Base-by-base conservation (phyloP, 768 basidiomycete species). In the Chalciporus piperatus region DNA sequence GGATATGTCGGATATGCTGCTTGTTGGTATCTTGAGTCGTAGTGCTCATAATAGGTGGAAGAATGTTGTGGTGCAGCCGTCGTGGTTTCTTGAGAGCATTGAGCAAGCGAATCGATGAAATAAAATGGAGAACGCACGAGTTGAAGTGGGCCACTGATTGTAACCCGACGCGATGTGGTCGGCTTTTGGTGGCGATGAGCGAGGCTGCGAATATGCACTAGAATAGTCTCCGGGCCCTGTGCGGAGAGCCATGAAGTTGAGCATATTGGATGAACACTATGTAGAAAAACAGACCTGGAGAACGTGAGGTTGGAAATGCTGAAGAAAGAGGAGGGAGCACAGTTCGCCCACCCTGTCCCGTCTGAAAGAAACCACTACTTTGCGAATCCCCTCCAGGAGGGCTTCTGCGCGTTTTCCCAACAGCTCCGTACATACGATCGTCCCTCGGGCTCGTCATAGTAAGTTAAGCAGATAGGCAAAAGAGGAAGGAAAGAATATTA, bases 271-370 rank as follows among this genome's bases (percentile, higher is more conserved):
- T 66, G 65, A 70, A 78, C 70, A 78, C 73, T 71, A 77, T 65
- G 76, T 73, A 77, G 73, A 72, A 72, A 72, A 78, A 87, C 87
- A 80, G 83, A 89, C 87, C 87, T 89, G 87, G 81, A 85, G 84
- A 86, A 83, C 78, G 85, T 85, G 83, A 88, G 84, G 82, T 83
- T 86, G 85, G 85, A 85, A 87, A 85, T 65, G 82, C 81, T 73
- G 84, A 78, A 82, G 82, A 80, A 80, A 89, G 76, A 83, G 87
- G 83, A 84, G 87, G 87, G 72, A 88, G 83, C 77, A 87, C 80
- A 78, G 84, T 82, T 83, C 87, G 84, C 87, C 86, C 86, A 89
- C 87, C 87, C 83, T 88, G 87, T 78, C 84, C 82, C 74, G 81
- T 78, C 75, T 80, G 80, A 76, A 86, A 82, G 78, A 84, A 85